Conservation (phyloP, 2,329 filamentous ascomycete genomes). For the Penicillium rolfsii region DNA sequence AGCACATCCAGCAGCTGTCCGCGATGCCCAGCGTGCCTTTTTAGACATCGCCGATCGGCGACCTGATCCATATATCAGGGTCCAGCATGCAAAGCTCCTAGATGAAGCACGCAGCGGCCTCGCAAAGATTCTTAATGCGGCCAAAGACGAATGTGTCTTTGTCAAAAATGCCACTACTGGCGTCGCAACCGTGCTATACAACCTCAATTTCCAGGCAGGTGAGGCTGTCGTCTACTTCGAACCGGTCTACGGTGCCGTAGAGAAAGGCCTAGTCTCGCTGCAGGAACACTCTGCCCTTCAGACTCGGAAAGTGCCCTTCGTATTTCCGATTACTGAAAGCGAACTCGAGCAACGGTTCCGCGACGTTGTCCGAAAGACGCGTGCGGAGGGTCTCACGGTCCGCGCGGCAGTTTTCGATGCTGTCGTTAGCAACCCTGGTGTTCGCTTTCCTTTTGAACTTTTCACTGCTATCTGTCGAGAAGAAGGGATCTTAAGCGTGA, state of each 20-base stretch:
- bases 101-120: slow-evolving; percentile 67
- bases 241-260: slow-evolving; percentile 77
- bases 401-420: slow-evolving; percentile 77
- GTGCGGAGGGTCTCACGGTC: slow-evolving; percentile 63
- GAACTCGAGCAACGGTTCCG: slow-evolving; percentile 66
- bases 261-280: slow-evolving; percentile 72
- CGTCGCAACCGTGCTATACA: slow-evolving; percentile 75
- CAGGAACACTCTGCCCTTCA: slow-evolving; percentile 65
- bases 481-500: slow-evolving; percentile 68
- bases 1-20: slow-evolving; percentile 68
- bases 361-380: slow-evolving; percentile 58
- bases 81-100: slow-evolving; percentile 64
- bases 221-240: slow-evolving; percentile 78
- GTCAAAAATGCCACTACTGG: slow-evolving; percentile 77
- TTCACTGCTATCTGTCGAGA: slow-evolving; percentile 67
- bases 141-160: slow-evolving; percentile 70
- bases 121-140: slow-evolving; percentile 67
- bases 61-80: slow-evolving; percentile 78
- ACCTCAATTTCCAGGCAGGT: slow-evolving; percentile 67
- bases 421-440: slow-evolving; percentile 75
- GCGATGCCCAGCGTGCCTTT: slow-evolving; percentile 62
- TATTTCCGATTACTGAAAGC: slow-evolving; percentile 71
- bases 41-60: slow-evolving; percentile 68
- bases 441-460: slow-evolving; percentile 76
- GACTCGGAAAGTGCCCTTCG: slow-evolving; percentile 60